A percentile compares a stretch with the other conserved stretches of the same genome.
Evolutionary conservation across 2,329 filamentous ascomycete genomes (phyloP).

Genomic region (Fusarium fujikuroi): DNA sequence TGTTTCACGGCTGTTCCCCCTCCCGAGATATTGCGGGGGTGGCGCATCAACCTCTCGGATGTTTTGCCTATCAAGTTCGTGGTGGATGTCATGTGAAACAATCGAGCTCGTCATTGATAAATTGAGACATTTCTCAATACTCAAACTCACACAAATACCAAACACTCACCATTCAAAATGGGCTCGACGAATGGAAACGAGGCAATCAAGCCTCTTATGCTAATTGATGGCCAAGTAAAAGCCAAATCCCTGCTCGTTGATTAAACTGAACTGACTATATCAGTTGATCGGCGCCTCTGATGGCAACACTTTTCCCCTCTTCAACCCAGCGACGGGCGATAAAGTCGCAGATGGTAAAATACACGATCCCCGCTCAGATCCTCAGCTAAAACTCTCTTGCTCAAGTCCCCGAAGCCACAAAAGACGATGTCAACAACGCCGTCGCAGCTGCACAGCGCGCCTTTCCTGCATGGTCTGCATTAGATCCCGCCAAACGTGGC

Average conservation of each 20-base stretch:
- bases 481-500: slow-evolving; percentile 53
- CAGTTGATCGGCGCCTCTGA: slow-evolving; percentile 35
- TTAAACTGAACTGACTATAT: not conserved
- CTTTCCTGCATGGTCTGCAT: slow-evolving; percentile 58
- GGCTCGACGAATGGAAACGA: not conserved
- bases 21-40: not conserved
- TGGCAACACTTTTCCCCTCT: slow-evolving; percentile 31
- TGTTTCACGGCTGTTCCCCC: not conserved
- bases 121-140: not conserved
- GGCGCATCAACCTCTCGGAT: not conserved
- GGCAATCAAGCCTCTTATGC: slow-evolving; percentile 19
- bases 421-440: slow-evolving; percentile 58
- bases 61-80: not conserved
- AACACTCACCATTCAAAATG: not conserved
- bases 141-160: no score
- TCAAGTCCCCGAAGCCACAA: slow-evolving; percentile 54
- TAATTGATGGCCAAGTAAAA: slow-evolving; percentile 32
- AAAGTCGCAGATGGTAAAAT: slow-evolving; percentile 29
- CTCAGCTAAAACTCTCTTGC: rapidly evolving
- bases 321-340: slow-evolving; percentile 30
- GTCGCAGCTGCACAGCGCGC: slow-evolving; percentile 61
- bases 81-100: slow-evolving; percentile 13
- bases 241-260: not conserved
- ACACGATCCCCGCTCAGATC: no score
- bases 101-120: not conserved